phyloP scores from a whole-genome alignment of 2,329 filamentous ascomycete species.

The Paramyrothecium sp. region DNA sequence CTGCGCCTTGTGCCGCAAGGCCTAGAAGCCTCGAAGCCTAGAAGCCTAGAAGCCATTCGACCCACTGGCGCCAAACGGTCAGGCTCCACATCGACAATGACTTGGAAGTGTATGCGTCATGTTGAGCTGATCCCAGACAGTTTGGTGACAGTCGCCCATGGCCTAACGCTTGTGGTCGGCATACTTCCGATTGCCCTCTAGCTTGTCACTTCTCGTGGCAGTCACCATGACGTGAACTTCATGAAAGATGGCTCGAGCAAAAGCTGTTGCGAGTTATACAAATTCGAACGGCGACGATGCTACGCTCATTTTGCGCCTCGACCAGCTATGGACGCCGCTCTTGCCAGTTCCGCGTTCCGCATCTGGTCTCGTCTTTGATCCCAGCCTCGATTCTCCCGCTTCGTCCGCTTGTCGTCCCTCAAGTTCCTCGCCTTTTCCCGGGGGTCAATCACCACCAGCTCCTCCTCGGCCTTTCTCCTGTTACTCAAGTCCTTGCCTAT shows the following conservation, averaged over 20 bases:
- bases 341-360: conserved; percentile 55
- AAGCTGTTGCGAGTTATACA: not conserved
- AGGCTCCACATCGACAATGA: too few species aligned
- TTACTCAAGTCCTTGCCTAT: conserved; percentile 90
- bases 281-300: not conserved
- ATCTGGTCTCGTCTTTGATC: conserved; percentile 47
- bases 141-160: too few species aligned
- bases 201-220: too few species aligned
- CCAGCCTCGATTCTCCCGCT: conserved; percentile 58
- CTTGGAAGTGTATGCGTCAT: too few species aligned
- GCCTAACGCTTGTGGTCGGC: too few species aligned
- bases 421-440: conserved; percentile 76
- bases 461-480: conserved; percentile 87
- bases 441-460: conserved; percentile 90
- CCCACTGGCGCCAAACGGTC: too few species aligned
- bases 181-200: not conserved
- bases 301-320: conserved; percentile 50
- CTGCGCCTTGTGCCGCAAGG: too few species aligned
- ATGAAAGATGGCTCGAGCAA: not conserved
- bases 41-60: too few species aligned
- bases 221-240: too few species aligned
- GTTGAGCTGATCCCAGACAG: too few species aligned
- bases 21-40: too few species aligned
- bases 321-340: conserved; percentile 51
- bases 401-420: conserved; percentile 60